These are phyloP conservation scores for Dactylellina haptotyla DNA, from an alignment of 2,329 filamentous ascomycete genomes.

Conservation along the genomic window DNA sequence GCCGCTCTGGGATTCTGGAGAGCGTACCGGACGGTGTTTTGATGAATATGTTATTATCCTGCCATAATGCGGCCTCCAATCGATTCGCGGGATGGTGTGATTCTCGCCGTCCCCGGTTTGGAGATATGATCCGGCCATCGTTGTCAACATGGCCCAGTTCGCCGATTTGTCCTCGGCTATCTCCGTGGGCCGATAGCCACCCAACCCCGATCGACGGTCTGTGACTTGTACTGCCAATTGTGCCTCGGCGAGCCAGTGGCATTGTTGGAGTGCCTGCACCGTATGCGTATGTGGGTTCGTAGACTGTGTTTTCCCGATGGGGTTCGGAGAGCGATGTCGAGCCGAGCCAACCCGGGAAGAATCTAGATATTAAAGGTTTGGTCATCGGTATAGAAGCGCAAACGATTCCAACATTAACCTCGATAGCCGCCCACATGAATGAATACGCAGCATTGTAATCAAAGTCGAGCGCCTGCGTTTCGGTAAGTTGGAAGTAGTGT, in stretches of 20 bases:
- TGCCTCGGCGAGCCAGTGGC: constrained; percentile 31
- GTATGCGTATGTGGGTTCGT: constrained; percentile 39
- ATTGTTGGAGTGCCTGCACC: constrained; percentile 35
- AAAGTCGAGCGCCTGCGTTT: constrained; percentile 68
- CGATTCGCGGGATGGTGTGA: constrained; percentile 34
- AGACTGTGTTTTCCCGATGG: constrained; percentile 22
- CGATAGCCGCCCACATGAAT: constrained; percentile 92
- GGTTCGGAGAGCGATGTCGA: constrained; percentile 36
- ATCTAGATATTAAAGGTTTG: constrained; percentile 78
- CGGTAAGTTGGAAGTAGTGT: constrained; percentile 81
- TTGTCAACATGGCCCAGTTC: constrained; percentile 46
- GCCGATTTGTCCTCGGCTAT: constrained; percentile 28
- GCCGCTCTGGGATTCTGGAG: constrained; percentile 21
- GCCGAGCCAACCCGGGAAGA: constrained; percentile 54
- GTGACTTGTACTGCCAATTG: constrained; percentile 49
- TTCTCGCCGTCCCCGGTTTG: constrained; percentile 26
- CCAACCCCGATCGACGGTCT: constrained; percentile 48
- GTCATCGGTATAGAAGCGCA: constrained; percentile 92
- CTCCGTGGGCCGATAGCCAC: constrained; percentile 45
- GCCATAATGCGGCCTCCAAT: constrained; percentile 36
- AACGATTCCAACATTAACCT: constrained; percentile 89
- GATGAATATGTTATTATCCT: constrained; percentile 46
- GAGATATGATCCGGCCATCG: constrained; percentile 39
- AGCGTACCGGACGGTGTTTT: constrained; percentile 43
- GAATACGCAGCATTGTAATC: constrained; percentile 82